Base-by-base conservation (phyloP, 1,139 yeast genomes). In the Taiozyma onychis region DNA sequence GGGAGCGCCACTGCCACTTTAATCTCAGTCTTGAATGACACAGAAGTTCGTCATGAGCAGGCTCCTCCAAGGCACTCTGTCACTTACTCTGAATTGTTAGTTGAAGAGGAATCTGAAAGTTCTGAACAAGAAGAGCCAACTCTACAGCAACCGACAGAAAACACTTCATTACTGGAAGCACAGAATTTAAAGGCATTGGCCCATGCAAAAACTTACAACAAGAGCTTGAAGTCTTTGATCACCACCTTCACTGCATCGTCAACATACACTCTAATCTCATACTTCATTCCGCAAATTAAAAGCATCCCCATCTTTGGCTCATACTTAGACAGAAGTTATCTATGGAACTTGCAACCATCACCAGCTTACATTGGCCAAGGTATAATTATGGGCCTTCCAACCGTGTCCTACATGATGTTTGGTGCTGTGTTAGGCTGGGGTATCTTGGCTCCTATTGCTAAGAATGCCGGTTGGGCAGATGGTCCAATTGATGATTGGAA, bases 311-410 rank as follows among this genome's bases (percentile, higher is more conserved):
- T 91, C 0, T 87, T 93, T 64, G 99, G 98, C 0, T 47, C 59
- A 1, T 61, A 64, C 43, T 70, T 88, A n/a, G 87, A 96, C 0
- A 61, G 70, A 18, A 67, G 73, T n/a, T 88, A 88, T 66, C 73
- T 86, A 45, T 88, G 97, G 95, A 83, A 88, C 51, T 79, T 93
- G 52, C 97, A 93, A 65, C 97, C 97, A 0, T 89, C 97, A 0
- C 98, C 99, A 0, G 98, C 99, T 0, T 93, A 93, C 65, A 78
- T 93, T 41, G 99, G 99, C 3, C 99, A 93, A 67, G 99, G 99
- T 4, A 90, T 93, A 44, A 93, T 93, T 50, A 93, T 93, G 99
- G 99, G 99, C 0, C 71, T 89, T 8, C 90, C 93, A 2, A 91
- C 98, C 0, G 96, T 91, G 0, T 76, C 88, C 4, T 88, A 91